These are phyloP conservation scores for Dipteronia sinensis DNA, from an alignment of 345 rosid genomes.

Conservation along the genomic window DNA sequence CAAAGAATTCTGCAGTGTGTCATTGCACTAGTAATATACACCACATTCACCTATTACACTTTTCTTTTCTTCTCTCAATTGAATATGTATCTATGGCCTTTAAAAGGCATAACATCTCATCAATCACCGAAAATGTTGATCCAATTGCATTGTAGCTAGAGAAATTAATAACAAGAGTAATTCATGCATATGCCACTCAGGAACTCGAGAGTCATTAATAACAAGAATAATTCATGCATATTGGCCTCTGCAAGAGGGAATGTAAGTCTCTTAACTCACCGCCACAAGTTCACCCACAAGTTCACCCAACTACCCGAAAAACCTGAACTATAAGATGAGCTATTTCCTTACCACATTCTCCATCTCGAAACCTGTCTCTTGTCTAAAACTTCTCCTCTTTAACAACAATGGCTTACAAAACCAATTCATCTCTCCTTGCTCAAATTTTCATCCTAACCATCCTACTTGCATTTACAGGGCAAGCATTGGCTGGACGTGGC, in stretches of 20 bases:
- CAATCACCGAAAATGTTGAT: slow-evolving; percentile 15
- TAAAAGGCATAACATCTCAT: not conserved
- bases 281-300: slow-evolving; percentile 27
- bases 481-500: slow-evolving; percentile 49
- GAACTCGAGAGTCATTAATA: not conserved
- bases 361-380: slow-evolving; percentile 7
- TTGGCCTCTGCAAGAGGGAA: not conserved
- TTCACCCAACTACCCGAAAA: slow-evolving; percentile 29
- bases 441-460: slow-evolving; percentile 27
- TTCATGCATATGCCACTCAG: not conserved
- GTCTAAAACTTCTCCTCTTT: not conserved
- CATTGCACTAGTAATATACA: not conserved
- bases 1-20: not conserved
- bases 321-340: slow-evolving; percentile 26
- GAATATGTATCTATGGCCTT: too few species aligned
- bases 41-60: not conserved
- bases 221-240: not conserved
- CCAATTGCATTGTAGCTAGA: not conserved
- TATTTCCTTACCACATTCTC: not conserved
- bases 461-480: slow-evolving; percentile 36
- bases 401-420: slow-evolving; percentile 38
- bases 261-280: slow-evolving; percentile 30
- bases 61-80: not conserved
- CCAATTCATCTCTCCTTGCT: slow-evolving; percentile 25
- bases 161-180: not conserved